Evolutionary conservation across 306 rosid species (phyloP), one percentile per base, ranked within the genome.

Genomic region (Trifolium fragiferum): DNA sequence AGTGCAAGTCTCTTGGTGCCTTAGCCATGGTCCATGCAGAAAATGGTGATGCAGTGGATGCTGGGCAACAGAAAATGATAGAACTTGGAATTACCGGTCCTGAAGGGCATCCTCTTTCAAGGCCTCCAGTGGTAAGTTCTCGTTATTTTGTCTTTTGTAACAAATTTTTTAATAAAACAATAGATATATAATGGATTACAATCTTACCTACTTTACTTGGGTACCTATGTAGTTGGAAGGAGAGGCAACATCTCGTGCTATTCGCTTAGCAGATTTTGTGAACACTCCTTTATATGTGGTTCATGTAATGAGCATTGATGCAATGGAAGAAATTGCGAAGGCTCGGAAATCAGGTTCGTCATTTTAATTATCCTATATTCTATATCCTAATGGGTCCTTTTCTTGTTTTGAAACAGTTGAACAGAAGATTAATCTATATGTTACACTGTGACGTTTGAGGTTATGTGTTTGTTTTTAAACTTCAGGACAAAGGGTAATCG

Each of bases 1-100:
- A 76, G 76, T 91, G 98, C 87, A 91, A 91, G 87, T 87, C 96
- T 54, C 98, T 93, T 57, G 98, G 98, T 70, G 97, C 98, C 75
- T 78, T 93, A 77, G 96, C 98, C 49, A 93, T 93, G 98, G 97
- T 93, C 61, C 98, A 93, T 89, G 98, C 97, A 59, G 98, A 93
- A 89, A 93, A 91, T 88, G 98, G 97, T 72, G 96, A 93, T 81
- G 97, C 92, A 46, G 96, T 91, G 23, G 72, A 73, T 20, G 96
- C 88, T 85, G 98, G 98, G 63, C 98, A 93, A 65, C 78, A 84
- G 21, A 88, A 86, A 91, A 93, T 93, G 92, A 89, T 83, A 74
- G 98, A 91, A 81, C 96, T 93, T 65, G 97, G 97, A 66, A 89
- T 93, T 76, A 89, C 93, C 16, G 98, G 97, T 77, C 97, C 98